Conservation (phyloP, 257 asterid species). For the Ophiorrhiza pumila region DNA sequence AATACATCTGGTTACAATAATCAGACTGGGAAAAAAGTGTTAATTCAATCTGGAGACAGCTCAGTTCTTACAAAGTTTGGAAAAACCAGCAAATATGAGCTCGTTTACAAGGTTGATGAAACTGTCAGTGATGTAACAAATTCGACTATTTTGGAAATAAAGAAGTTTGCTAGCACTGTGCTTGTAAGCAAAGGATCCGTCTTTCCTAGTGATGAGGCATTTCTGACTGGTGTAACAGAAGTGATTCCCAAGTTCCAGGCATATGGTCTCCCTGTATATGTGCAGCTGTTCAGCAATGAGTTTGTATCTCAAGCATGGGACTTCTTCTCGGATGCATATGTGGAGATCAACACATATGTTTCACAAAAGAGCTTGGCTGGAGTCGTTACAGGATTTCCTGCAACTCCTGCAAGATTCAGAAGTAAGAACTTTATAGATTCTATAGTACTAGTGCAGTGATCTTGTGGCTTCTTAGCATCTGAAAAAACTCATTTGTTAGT, state of each 20-base stretch:
- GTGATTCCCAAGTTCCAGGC: constrained; percentile 57
- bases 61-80: constrained; percentile 49
- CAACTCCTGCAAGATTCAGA: constrained; percentile 65
- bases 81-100: constrained; percentile 53
- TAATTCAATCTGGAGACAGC: constrained; percentile 65
- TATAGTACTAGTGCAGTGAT: no score
- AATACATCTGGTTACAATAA: constrained; percentile 46
- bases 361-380: constrained; percentile 38
- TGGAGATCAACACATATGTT: constrained; percentile 51
- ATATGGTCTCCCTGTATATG: constrained; percentile 50
- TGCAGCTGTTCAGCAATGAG: constrained; percentile 63
- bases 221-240: constrained; percentile 34
- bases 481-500: neutral
- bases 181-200: constrained; percentile 52
- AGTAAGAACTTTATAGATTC: constrained; percentile 44
- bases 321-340: constrained; percentile 66
- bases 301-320: constrained; percentile 87
- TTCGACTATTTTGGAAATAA: constrained; percentile 60
- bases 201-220: constrained; percentile 35
- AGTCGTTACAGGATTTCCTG: constrained; percentile 63
- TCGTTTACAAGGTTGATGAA: constrained; percentile 55
- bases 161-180: constrained; percentile 60
- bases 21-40: constrained; percentile 49
- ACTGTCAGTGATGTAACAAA: constrained; percentile 48
- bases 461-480: neutral